Base-by-base conservation (phyloP, 2,329 filamentous ascomycete species). In the Talaromyces sp. region DNA sequence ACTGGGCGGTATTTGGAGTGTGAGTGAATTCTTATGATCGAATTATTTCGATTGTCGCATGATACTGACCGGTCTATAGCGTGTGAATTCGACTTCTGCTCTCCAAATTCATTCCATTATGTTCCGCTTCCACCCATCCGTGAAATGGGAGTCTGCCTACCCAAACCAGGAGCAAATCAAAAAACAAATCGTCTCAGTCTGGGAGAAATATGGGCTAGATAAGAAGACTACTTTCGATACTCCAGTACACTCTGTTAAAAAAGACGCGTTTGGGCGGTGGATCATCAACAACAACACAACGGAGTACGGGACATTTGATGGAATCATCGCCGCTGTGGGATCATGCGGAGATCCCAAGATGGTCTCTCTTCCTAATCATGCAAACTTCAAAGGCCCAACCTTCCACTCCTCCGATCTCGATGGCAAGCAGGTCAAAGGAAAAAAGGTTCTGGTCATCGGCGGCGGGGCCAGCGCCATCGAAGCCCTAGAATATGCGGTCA, bases 81-180 rank as follows among this genome's bases (percentile, higher is more conserved):
- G 84, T 74, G 90, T 95, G 47, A 94, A 95, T 77, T 90, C 89
- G 57, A 93, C 90, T 0, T 93, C 90, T 0, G 86, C 89, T 16
- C 82, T 96, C 0, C 91, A 95, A 70, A 93, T 96, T 27, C 90
- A 96, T 73, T 91, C 87, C 23, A 74, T 93, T 62, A 95, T 95
- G 91, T 96, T 94, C 74, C 85, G 91, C 27, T 96, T 96, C 72
- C 90, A 94, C 67, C 92, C 92, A 0, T 89, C 89, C 0, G 85
- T 96, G 1, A 81, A 84, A 64, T 96, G 90, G 87, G 79, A 84
- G 36, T 79, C 82, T 33, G 90, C 90, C n/a, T 96, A 96, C 69
- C 92, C 92, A 0, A 83, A 88, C 64, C 87, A 90, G 56, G 79
- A 88, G 65, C 86, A 93, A 73, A 95, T 96, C 63, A 81, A 93